Percentiles rank a stretch among this genome's conserved stretches.
phyloP scores from a whole-genome alignment of 2,329 filamentous ascomycete genomes.

The Sporothrix dimorphospora region DNA sequence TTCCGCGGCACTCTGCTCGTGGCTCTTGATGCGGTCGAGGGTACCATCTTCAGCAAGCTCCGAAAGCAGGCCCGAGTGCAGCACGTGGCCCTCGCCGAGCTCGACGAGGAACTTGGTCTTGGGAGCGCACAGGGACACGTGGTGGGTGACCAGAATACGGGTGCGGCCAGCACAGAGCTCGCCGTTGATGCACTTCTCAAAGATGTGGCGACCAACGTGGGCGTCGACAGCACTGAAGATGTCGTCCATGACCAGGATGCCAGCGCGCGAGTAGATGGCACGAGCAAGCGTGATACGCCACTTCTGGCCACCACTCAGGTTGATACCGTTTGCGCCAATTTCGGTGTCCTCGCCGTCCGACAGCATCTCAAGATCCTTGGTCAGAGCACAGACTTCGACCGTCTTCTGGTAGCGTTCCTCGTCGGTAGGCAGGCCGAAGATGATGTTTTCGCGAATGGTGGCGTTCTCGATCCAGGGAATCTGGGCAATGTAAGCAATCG shows the following conservation, averaged over 20 bases:
- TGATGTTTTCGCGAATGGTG: slow-evolving; percentile 75
- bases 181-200: slow-evolving; percentile 74
- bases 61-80: slow-evolving; percentile 65
- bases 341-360: slow-evolving; percentile 77
- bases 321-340: slow-evolving; percentile 83
- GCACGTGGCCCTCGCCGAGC: slow-evolving; percentile 68
- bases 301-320: slow-evolving; percentile 80
- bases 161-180: slow-evolving; percentile 71
- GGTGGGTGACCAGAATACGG: slow-evolving; percentile 78
- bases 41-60: slow-evolving; percentile 64
- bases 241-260: slow-evolving; percentile 78
- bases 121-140: slow-evolving; percentile 71
- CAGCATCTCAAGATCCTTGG: slow-evolving; percentile 76
- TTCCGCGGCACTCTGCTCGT: slow-evolving; percentile 54
- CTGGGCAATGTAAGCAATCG: slow-evolving; percentile 76
- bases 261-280: slow-evolving; percentile 77
- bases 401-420: slow-evolving; percentile 71
- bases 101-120: slow-evolving; percentile 75
- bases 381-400: slow-evolving; percentile 71
- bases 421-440: slow-evolving; percentile 74
- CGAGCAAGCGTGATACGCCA: slow-evolving; percentile 81
- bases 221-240: slow-evolving; percentile 84
- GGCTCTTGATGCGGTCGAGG: slow-evolving; percentile 59
- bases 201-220: slow-evolving; percentile 78
- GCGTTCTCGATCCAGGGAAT: slow-evolving; percentile 87